These are phyloP conservation scores for Xenosphaeropsis pyriputrescens DNA, from an alignment of 2,329 filamentous ascomycete genomes.

Conservation along the genomic window DNA sequence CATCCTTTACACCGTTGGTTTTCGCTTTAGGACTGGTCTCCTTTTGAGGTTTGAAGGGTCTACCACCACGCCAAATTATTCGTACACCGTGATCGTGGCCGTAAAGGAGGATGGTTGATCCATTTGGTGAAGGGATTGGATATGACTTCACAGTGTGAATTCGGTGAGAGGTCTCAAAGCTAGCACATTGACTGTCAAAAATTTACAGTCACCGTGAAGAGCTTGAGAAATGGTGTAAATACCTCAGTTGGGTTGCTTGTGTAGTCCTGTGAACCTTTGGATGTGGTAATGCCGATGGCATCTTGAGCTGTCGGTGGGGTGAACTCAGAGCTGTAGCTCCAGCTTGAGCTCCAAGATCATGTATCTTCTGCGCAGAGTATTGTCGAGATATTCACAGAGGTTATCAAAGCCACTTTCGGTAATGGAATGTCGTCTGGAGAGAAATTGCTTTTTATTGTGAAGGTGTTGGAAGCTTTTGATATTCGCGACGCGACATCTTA, in stretches of 20 bases:
- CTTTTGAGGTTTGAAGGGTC: slow-evolving; percentile 36
- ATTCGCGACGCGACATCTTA: no score
- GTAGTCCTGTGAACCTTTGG: slow-evolving; percentile 12
- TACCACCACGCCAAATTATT: slow-evolving; percentile 47
- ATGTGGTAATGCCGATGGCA: slow-evolving; percentile 3
- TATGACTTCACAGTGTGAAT: slow-evolving; percentile 46
- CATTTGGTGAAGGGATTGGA: slow-evolving; percentile 45
- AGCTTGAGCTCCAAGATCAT: no score
- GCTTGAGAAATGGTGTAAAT: not conserved
- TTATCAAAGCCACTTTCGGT: no score
- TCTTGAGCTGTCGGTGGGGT: not conserved
- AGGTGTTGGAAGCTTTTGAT: no score
- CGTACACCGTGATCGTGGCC: slow-evolving; percentile 49
- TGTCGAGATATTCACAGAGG: no score
- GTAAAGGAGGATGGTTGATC: slow-evolving; percentile 46
- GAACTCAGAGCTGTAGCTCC: no score
- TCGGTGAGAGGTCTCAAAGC: slow-evolving; percentile 42
- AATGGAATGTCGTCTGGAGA: no score
- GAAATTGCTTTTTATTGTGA: no score
- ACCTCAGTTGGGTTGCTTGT: slow-evolving; percentile 15
- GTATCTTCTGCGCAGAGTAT: no score
- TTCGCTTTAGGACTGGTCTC: slow-evolving; percentile 14
- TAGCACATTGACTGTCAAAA: slow-evolving; percentile 13
- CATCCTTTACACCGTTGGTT: slow-evolving; percentile 34
- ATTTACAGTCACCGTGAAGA: not conserved